Evolutionary conservation across 2,329 filamentous ascomycete genomes (phyloP), one percentile per base, ranked within the genome.

Genomic region (Penicillium sp.): DNA sequence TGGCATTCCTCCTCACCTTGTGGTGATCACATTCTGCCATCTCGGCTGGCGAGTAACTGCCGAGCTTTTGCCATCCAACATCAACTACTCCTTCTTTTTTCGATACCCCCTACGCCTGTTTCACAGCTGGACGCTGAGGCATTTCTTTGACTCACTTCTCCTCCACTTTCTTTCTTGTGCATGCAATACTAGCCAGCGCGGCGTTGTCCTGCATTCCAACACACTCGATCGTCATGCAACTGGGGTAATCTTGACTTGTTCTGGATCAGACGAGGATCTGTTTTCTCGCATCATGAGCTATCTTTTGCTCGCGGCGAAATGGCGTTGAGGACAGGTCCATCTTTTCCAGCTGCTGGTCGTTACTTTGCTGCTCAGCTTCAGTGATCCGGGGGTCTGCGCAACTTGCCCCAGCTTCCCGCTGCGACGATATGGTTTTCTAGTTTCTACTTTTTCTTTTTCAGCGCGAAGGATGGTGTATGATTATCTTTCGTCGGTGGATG

Each of bases 121-220:
- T 54, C 38, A 30, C 57, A 58, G 30, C 42, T 57, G 45, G 58
- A 57, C 60, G 51, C 55, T 49, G 61, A 66, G 59, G 49, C 59
- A 58, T 58, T 59, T 60, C 35, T 24, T 42, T 44, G 33, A 44
- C 57, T 59, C 40, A 53, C 56, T 58, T 58, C 51, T 44, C 54
- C 47, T 30, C 37, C 24, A 58, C 45, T n/a, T 56, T 53, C 13
- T 47, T 58, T 59, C 50, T 47, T 56, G 44, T 59, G 35, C 58
- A 30, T 64, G 59, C 62, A 66, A 67, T 62, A 62, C 68, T 71
- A 72, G 69, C 69, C 67, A 59, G 58, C 63, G 56, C 51, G 65
- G 69, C 60, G 61, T 71, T 67, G 35, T 51, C 53, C 55, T 66
- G 60, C 63, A 59, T 66, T 64, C 53, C 51, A 68, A 62, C 19